Evolutionary conservation across 2,329 filamentous ascomycete species (phyloP).

Genomic region (Arthrobotrys conoides): DNA sequence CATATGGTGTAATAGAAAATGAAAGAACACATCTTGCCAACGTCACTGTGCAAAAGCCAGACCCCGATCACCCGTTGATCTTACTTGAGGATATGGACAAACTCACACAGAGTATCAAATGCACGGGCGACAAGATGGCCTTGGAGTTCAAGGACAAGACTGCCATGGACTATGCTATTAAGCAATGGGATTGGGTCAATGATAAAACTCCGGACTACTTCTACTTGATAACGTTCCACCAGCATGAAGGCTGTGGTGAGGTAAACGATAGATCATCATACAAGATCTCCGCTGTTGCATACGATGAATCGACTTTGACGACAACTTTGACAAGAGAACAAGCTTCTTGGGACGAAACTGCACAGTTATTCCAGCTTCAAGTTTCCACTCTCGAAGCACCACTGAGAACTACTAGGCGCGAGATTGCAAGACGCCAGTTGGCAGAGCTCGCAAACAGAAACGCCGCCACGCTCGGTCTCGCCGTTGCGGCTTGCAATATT

Average conservation of each 20-base stretch:
- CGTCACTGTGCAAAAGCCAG: slow-evolving; percentile 27
- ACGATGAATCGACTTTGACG: slow-evolving; percentile 6
- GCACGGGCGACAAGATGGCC: slow-evolving; percentile 7
- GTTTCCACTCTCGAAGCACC: slow-evolving; percentile 13
- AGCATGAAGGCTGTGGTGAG: slow-evolving; percentile 28
- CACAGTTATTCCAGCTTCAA: slow-evolving; percentile 9
- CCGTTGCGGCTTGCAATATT: neutral
- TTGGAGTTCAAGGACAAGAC: slow-evolving; percentile 40
- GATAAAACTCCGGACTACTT: slow-evolving; percentile 18
- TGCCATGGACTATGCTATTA: slow-evolving; percentile 16
- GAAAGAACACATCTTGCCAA: slow-evolving; percentile 9
- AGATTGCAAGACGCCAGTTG: neutral
- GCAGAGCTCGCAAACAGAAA: neutral
- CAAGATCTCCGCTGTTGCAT: slow-evolving; percentile 9
- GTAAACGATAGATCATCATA: slow-evolving; percentile 22
- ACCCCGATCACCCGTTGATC: slow-evolving; percentile 28
- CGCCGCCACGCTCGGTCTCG: neutral
- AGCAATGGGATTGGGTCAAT: slow-evolving; percentile 37
- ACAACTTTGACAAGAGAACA: neutral
- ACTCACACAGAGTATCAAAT: slow-evolving; percentile 24
- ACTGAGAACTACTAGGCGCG: neutral
- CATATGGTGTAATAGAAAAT: slow-evolving; percentile 13
- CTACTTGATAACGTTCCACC: slow-evolving; percentile 31
- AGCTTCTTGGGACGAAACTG: slow-evolving; percentile 27
- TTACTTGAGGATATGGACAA: slow-evolving; percentile 41